Conservation (phyloP, 306 rosid species). For the Prinsepia uniflora region DNA sequence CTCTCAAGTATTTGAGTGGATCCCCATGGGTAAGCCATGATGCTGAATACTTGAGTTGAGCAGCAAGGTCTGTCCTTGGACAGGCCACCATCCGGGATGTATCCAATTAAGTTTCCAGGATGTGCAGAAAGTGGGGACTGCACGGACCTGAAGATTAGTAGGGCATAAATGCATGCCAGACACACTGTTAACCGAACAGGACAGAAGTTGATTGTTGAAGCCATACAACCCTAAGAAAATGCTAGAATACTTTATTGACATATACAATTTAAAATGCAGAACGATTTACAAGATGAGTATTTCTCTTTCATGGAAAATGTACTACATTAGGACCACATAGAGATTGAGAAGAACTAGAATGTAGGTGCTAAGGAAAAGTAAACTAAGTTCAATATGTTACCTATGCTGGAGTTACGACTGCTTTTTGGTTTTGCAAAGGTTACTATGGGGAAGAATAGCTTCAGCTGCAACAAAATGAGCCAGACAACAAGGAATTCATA, state of each 20-base stretch:
- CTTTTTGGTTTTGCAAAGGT: constrained; percentile 94
- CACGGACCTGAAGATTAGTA: too few species aligned
- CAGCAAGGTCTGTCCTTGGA: too few species aligned
- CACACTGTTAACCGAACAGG: too few species aligned
- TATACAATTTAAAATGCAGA: not conserved
- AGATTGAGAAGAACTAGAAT: constrained; percentile 13
- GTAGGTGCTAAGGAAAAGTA: constrained; percentile 13
- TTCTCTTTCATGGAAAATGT: constrained; percentile 15
- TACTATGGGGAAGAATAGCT: constrained; percentile 82
- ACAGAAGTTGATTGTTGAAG: too few species aligned
- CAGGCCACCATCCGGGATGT: too few species aligned
- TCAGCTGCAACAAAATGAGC: constrained; percentile 59
- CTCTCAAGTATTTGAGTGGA: too few species aligned
- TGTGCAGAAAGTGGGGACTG: too few species aligned
- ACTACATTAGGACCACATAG: not conserved
- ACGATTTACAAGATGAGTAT: not conserved
- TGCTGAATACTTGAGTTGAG: too few species aligned
- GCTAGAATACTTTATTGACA: not conserved
- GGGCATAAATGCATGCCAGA: too few species aligned
- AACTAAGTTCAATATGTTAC: constrained; percentile 36
- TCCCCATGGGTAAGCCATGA: too few species aligned
- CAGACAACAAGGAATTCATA: not conserved
- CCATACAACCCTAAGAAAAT: not conserved
- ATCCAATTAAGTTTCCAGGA: too few species aligned
- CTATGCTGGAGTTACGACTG: constrained; percentile 90